Percentiles rank a stretch among this genome's conserved stretches.
These are phyloP conservation scores for Cutaneotrichosporon spelunceum DNA, from an alignment of 1,284 basidiomycete species.

Conservation along the genomic window DNA sequence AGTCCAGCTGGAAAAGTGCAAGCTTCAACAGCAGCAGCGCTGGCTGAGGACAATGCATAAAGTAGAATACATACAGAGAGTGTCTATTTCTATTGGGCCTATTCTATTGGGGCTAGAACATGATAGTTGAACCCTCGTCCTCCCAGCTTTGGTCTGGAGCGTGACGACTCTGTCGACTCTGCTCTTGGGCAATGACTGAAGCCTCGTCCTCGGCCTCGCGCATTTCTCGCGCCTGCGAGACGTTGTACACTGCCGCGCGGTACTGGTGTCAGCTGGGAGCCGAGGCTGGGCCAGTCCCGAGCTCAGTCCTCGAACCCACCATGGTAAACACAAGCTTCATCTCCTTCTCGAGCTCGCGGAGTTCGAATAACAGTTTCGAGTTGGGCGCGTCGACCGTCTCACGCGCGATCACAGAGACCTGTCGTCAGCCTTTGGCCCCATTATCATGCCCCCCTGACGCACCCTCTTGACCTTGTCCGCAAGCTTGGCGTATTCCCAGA, in stretches of 20 bases:
- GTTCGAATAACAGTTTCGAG: constrained; percentile 66
- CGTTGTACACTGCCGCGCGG: constrained; percentile 92
- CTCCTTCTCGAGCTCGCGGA: constrained; percentile 83
- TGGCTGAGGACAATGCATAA: background rate
- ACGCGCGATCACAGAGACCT: constrained; percentile 51
- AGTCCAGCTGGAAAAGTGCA: background rate
- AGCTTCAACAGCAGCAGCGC: background rate
- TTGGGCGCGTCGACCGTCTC: constrained; percentile 63
- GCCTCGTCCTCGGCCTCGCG: constrained; percentile 3
- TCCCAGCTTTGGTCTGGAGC: background rate
- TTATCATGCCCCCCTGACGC: too few relatives aligned
- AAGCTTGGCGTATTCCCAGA: constrained; percentile 76
- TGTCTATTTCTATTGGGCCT: too few relatives aligned
- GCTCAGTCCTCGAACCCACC: constrained; percentile 55
- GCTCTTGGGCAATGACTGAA: background rate
- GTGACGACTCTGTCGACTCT: background rate
- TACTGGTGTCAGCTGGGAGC: constrained; percentile 58
- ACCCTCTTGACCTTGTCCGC: constrained; percentile 68
- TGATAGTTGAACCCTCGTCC: constrained; percentile 9
- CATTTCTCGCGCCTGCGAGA: constrained; percentile 62
- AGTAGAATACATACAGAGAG: background rate
- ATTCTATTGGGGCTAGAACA: constrained; percentile 4
- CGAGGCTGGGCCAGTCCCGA: too few relatives aligned
- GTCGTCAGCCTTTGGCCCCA: constrained; percentile 5
- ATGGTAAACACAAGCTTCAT: constrained; percentile 90